Evolutionary conservation across 352 stramenopile species (phyloP).

Genomic region (Pythium apleroticum): DNA sequence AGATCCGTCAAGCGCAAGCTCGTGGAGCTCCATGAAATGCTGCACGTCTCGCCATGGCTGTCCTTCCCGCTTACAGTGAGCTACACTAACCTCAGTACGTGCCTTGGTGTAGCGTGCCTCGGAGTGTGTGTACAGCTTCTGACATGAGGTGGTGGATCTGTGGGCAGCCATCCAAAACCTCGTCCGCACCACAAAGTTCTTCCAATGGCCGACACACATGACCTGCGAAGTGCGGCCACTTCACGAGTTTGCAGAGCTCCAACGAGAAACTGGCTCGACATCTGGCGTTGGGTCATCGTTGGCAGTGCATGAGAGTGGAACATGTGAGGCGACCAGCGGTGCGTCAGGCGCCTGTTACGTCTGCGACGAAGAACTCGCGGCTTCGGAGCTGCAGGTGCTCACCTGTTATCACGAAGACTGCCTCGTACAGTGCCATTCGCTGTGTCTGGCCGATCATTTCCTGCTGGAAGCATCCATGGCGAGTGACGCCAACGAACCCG

Average conservation of each 20-base stretch:
- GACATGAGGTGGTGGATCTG: neutral
- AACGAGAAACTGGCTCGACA: conserved; percentile 5
- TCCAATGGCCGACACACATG: conserved; percentile 34
- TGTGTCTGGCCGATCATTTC: conserved; percentile 62
- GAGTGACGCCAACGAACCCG: neutral
- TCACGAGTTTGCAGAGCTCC: conserved; percentile 21
- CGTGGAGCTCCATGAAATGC: conserved; percentile 63
- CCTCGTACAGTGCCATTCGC: conserved; percentile 40
- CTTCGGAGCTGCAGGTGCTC: conserved; percentile 17
- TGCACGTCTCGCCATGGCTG: conserved; percentile 53
- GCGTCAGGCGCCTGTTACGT: conserved; percentile 37
- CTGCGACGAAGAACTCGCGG: conserved; percentile 36
- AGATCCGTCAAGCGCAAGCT: conserved; percentile 72
- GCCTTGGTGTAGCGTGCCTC: neutral
- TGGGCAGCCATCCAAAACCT: conserved; percentile 32
- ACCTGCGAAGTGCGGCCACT: conserved; percentile 40
- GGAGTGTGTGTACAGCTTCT: neutral
- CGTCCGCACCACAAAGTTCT: conserved; percentile 37
- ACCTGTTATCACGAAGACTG: conserved; percentile 49
- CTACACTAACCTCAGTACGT: conserved; percentile 46
- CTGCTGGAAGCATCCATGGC: conserved; percentile 27
- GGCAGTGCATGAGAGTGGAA: neutral
- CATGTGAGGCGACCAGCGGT: neutral
- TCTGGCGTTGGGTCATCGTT: neutral
- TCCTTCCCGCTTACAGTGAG: conserved; percentile 47